Percentiles rank a stretch among this genome's conserved stretches.
Conservation (phyloP, 495 filamentous ascomycete species). For the Chaetomium tenue region DNA sequence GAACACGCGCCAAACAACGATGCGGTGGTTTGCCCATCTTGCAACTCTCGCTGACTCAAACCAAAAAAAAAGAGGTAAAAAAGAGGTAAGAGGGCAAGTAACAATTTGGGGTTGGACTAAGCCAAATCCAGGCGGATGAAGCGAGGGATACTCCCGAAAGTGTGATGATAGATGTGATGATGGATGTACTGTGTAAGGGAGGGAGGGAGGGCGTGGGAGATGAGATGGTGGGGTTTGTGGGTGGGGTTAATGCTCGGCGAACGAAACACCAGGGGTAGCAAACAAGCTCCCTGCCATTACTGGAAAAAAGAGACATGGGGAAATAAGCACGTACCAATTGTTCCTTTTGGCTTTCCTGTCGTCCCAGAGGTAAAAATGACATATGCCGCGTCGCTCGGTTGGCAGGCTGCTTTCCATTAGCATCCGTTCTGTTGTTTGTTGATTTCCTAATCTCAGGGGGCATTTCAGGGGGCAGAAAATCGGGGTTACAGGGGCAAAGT, state of each 20-base stretch:
- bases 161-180: too few species aligned
- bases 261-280: background rate
- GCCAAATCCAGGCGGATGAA: too few species aligned
- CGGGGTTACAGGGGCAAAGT: background rate
- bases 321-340: slow-evolving; percentile 32
- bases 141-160: too few species aligned
- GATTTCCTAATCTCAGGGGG: too few species aligned
- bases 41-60: too few species aligned
- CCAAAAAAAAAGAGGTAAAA: background rate
- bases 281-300: background rate
- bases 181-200: too few species aligned
- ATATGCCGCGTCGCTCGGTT: slow-evolving; percentile 38
- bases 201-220: too few species aligned
- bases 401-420: slow-evolving; percentile 12
- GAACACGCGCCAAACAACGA: too few species aligned
- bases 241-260: background rate
- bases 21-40: too few species aligned
- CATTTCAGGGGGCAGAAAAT: slow-evolving; percentile 18
- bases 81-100: background rate
- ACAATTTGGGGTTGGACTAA: too few species aligned
- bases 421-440: background rate
- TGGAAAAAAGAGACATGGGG: background rate
- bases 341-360: slow-evolving; percentile 55
- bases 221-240: too few species aligned
- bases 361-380: slow-evolving; percentile 61